These are phyloP conservation scores for Backusella australiensis DNA, from an alignment of 192 early-diverging fungal species.

Conservation along the genomic window DNA sequence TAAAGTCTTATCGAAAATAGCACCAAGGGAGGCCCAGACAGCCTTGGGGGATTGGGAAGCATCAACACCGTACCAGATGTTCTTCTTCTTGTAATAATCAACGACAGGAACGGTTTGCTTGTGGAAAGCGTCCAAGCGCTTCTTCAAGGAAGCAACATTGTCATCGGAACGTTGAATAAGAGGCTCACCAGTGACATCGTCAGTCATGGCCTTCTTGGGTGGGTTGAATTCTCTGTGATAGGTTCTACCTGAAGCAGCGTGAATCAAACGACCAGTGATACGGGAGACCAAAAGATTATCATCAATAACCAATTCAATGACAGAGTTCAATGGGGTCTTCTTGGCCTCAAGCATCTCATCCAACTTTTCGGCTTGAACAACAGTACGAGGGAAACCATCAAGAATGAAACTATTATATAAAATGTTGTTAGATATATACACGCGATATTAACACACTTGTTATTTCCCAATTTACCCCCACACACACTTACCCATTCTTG, in stretches of 20 bases:
- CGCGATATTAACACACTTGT: not conserved
- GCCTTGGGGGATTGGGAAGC: conserved; percentile 84
- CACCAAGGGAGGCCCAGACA: conserved; percentile 87
- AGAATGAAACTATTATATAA: conserved; percentile 77
- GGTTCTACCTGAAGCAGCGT: conserved; percentile 89
- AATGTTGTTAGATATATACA: not conserved
- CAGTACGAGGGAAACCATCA: conserved; percentile 99
- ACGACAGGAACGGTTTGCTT: conserved; percentile 80
- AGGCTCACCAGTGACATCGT: conserved; percentile 98
- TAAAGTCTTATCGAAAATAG: conserved; percentile 75
- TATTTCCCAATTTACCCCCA: too few species aligned
- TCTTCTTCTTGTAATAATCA: conserved; percentile 91
- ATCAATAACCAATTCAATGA: conserved; percentile 92
- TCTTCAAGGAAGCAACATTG: conserved; percentile 89
- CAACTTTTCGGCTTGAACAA: conserved; percentile 96
- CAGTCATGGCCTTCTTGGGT: conserved; percentile 85
- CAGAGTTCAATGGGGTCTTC: conserved; percentile 80
- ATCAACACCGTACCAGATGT: conserved; percentile 91
- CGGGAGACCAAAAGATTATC: conserved; percentile 91
- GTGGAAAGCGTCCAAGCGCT: conserved; percentile 87
- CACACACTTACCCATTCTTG: conserved; percentile 76
- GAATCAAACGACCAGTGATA: conserved; percentile 96
- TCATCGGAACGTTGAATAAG: conserved; percentile 97
- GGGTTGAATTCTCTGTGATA: conserved; percentile 98
- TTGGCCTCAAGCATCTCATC: conserved; percentile 89